These are phyloP conservation scores for Stenocarpella maydis DNA, from an alignment of 2,329 filamentous ascomycete species.

Conservation along the genomic window DNA sequence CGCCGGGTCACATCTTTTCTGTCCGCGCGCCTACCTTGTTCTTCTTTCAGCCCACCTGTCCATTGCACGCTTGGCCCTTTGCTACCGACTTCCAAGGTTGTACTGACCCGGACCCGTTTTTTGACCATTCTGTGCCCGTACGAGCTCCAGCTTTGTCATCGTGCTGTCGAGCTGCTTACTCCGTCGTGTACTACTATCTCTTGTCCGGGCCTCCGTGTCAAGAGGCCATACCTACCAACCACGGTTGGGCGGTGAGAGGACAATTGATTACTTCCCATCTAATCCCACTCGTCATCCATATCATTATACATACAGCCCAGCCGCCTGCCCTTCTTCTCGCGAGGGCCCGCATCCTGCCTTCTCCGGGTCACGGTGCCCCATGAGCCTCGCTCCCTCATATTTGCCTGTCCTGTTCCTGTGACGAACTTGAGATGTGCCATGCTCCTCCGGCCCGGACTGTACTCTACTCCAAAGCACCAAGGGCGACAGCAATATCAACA, in stretches of 20 bases:
- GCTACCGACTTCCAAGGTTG: background rate
- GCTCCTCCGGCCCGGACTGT: conserved; percentile 15
- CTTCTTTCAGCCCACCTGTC: conserved; percentile 12
- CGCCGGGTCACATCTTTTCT: background rate
- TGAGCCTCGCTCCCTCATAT: background rate
- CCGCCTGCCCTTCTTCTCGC: background rate
- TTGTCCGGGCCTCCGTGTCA: background rate
- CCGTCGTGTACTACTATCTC: conserved; percentile 3
- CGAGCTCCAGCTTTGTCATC: conserved; percentile 2
- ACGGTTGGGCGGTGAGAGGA: conserved; percentile 4
- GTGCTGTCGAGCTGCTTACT: conserved; percentile 11
- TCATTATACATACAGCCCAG: background rate
- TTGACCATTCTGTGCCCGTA: background rate
- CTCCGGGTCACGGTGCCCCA: no score
- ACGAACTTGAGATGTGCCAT: conserved; percentile 7
- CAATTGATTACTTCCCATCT: background rate
- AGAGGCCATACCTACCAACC: background rate
- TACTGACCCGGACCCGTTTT: no score
- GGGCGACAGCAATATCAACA: background rate
- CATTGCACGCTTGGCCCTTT: background rate
- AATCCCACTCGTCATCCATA: background rate
- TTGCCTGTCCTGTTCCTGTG: conserved; percentile 6
- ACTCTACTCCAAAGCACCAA: background rate
- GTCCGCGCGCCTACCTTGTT: background rate
- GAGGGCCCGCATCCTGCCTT: no score